phyloP scores from a whole-genome alignment of 116 monocot species.

The Thalassia testudinum region DNA sequence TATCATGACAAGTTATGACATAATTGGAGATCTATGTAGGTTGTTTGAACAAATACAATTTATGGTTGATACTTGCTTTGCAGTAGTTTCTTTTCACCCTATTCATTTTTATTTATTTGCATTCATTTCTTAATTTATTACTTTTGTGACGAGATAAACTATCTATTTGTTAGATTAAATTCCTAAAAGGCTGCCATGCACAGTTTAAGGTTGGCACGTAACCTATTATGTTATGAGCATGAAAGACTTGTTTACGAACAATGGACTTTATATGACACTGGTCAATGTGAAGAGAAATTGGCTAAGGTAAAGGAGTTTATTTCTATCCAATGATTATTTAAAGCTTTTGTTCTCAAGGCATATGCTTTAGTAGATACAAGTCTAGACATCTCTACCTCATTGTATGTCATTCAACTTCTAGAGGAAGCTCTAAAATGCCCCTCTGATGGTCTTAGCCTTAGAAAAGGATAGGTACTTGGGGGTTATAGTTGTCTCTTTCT shows the following conservation, averaged over 20 bases:
- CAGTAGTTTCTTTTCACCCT: too few relatives aligned
- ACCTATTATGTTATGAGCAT: slow-evolving; percentile 55
- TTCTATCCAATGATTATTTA: slow-evolving; percentile 74
- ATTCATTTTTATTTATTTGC: too few relatives aligned
- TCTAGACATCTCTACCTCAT: slow-evolving; percentile 42
- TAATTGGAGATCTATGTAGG: too few relatives aligned
- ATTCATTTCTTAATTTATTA: too few relatives aligned
- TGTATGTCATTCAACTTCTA: slow-evolving; percentile 60
- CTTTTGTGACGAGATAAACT: too few relatives aligned
- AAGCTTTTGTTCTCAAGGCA: slow-evolving; percentile 93
- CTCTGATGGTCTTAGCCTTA: slow-evolving; percentile 92
- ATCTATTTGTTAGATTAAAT: too few relatives aligned
- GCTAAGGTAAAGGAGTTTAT: slow-evolving; percentile 91
- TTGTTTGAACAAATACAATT: too few relatives aligned
- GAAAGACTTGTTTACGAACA: slow-evolving; percentile 98
- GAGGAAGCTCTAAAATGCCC: slow-evolving; percentile 86
- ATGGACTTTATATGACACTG: slow-evolving; percentile 96
- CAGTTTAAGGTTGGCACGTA: slow-evolving; percentile 69
- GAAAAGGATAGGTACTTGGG: slow-evolving; percentile 82
- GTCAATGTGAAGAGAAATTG: slow-evolving; percentile 83
- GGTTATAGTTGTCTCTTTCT: too few relatives aligned
- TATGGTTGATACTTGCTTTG: too few relatives aligned
- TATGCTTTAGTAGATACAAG: slow-evolving; percentile 79
- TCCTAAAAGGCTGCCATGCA: slow-evolving; percentile 93
- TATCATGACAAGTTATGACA: too few relatives aligned